Conservation (phyloP, 164 flowering plant species). For the Kalanchoe fedtschenkoi region DNA sequence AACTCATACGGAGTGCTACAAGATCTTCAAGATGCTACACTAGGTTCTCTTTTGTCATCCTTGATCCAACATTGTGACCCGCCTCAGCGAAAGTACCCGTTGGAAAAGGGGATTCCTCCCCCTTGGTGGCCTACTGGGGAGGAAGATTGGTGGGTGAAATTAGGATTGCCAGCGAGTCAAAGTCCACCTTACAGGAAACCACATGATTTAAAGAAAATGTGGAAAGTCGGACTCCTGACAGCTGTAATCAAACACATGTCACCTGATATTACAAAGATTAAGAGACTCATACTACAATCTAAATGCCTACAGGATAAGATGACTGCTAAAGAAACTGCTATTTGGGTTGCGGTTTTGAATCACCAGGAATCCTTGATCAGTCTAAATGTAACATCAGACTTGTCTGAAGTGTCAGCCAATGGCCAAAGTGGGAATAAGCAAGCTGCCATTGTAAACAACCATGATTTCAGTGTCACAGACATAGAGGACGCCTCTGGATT, state of each 20-base stretch:
- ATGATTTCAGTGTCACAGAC: neutral
- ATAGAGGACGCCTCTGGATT: neutral
- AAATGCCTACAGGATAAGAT: conserved; percentile 3
- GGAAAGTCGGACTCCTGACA: neutral
- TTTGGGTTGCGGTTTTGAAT: conserved; percentile 1
- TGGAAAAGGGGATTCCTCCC: conserved; percentile 4
- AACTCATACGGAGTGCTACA: neutral
- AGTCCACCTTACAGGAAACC: conserved; percentile 2
- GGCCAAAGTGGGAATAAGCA: conserved; percentile 1
- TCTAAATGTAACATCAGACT: neutral
- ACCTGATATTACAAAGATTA: conserved; percentile 2
- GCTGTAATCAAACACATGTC: conserved; percentile 5
- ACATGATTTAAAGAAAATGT: conserved; percentile 2
- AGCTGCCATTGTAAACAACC: neutral
- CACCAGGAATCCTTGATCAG: conserved; percentile 1
- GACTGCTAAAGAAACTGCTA: conserved; percentile 3
- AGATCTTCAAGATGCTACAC: conserved; percentile 5
- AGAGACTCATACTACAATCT: conserved; percentile 4
- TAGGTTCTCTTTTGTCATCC: conserved; percentile 3
- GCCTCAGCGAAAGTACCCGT: conserved; percentile 2
- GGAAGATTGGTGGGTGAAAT: conserved; percentile 3
- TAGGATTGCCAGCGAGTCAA: conserved; percentile 2
- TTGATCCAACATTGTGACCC: conserved; percentile 6
- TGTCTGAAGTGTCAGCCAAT: neutral
- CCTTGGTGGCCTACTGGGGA: conserved; percentile 3